Conservation (phyloP, 306 rosid species). For the Trifolium subterraneum region DNA sequence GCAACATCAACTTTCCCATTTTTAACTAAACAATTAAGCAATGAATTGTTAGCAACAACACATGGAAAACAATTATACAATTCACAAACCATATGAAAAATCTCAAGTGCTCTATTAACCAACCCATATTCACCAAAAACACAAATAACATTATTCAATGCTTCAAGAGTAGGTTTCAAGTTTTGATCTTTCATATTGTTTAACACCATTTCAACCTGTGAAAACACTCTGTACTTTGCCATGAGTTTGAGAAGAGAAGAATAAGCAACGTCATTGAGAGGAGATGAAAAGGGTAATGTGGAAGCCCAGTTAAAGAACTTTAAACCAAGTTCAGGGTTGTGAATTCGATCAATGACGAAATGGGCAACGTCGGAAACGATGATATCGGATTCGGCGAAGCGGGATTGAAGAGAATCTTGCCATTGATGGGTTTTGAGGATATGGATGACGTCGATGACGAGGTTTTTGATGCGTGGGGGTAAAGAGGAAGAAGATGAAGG, state of each 20-base stretch:
- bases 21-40: conserved; percentile 58
- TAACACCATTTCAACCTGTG: conserved; percentile 61
- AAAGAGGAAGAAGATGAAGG: conserved; percentile 28
- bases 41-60: conserved; percentile 59
- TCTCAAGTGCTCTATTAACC: conserved; percentile 63
- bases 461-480: conserved; percentile 44
- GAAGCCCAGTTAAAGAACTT: conserved; percentile 80
- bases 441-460: conserved; percentile 53
- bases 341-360: conserved; percentile 70
- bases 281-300: conserved; percentile 50
- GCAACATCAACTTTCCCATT: conserved; percentile 57
- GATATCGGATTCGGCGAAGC: conserved; percentile 54
- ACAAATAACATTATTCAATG: conserved; percentile 54
- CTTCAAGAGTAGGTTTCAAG: conserved; percentile 59
- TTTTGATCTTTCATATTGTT: conserved; percentile 49
- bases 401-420: conserved; percentile 63
- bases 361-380: conserved; percentile 71
- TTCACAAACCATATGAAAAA: conserved; percentile 46
- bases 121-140: conserved; percentile 62
- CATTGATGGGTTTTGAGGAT: conserved; percentile 65
- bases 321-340: conserved; percentile 61
- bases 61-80: conserved; percentile 56
- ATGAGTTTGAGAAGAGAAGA: conserved; percentile 73
- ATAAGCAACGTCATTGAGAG: conserved; percentile 55
- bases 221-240: conserved; percentile 59